These are phyloP conservation scores for Geopyxis carbonaria DNA, from an alignment of 495 filamentous ascomycete species.

Conservation along the genomic window DNA sequence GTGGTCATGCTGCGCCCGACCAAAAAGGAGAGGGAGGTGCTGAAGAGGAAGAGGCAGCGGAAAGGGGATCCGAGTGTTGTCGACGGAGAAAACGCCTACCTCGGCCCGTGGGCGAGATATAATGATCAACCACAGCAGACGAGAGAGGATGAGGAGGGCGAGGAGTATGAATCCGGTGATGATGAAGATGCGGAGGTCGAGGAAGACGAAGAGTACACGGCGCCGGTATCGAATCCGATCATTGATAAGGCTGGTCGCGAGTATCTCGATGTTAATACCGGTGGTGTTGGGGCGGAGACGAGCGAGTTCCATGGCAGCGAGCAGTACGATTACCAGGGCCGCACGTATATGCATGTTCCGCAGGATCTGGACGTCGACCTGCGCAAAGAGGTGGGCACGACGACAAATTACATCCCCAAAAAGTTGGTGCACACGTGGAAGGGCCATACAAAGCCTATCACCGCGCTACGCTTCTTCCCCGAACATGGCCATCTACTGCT, in stretches of 20 bases:
- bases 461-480: constrained; percentile 75
- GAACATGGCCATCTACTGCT: constrained; percentile 71
- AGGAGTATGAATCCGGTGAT: constrained; percentile 29
- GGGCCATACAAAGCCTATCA: constrained; percentile 65
- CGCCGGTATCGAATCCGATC: constrained; percentile 24
- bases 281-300: constrained; percentile 46
- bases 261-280: constrained; percentile 26
- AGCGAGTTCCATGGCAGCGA: constrained; percentile 75
- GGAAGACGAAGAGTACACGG: constrained; percentile 37
- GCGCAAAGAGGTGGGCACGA: constrained; percentile 55
- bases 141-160: constrained; percentile 41
- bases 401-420: constrained; percentile 85
- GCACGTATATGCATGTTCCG: constrained; percentile 93
- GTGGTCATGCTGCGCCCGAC: constrained; percentile 41
- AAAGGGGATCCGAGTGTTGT: constrained; percentile 71
- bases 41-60: constrained; percentile 54
- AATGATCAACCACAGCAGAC: constrained; percentile 33
- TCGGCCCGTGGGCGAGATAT: constrained; percentile 88
- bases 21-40: constrained; percentile 49
- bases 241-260: constrained; percentile 24
- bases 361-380: constrained; percentile 85
- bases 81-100: constrained; percentile 70
- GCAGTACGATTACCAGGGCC: constrained; percentile 74
- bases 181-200: constrained; percentile 41
- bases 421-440: constrained; percentile 83